Conservation (phyloP, 202 grass and related monocot genomes). For the Bolboschoenoplectus hybrid region DNA sequence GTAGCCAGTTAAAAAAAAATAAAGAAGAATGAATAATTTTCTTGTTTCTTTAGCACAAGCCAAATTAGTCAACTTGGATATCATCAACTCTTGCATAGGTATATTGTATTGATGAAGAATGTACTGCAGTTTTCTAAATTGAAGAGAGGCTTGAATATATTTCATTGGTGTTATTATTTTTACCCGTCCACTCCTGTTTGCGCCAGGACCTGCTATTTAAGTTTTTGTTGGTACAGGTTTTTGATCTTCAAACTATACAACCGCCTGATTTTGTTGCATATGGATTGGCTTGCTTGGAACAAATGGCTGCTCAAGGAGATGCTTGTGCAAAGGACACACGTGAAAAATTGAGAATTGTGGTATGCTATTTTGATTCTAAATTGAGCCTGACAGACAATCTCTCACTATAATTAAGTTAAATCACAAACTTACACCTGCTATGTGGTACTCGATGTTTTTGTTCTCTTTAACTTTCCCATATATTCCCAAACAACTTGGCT, state of each 20-base stretch:
- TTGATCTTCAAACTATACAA: constrained; percentile 81
- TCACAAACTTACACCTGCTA: neutral
- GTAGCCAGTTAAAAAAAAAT: neutral
- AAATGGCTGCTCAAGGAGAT: constrained; percentile 74
- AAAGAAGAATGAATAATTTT: neutral
- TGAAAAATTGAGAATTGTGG: constrained; percentile 84
- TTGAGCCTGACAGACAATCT: neutral
- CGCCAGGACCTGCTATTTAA: constrained; percentile 24
- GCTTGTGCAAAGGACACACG: constrained; percentile 58
- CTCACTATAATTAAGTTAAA: neutral
- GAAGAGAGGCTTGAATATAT: neutral
- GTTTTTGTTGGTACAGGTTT: constrained; percentile 60
- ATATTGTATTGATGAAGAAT: neutral
- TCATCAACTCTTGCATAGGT: neutral
- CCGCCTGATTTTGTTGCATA: constrained; percentile 88
- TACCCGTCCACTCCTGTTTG: neutral
- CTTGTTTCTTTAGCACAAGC: neutral
- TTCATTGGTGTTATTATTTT: neutral
- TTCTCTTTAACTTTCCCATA: neutral
- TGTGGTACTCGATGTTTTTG: neutral
- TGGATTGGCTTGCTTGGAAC: constrained; percentile 88
- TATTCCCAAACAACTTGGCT: neutral
- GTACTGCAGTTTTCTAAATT: constrained; percentile 27
- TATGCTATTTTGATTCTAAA: constrained; percentile 43
- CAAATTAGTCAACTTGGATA: neutral